A percentile compares a stretch with the other conserved stretches of the same genome.
These are phyloP conservation scores for Geotrichum ghanense DNA, from an alignment of 805 yeast species.

Conservation along the genomic window DNA sequence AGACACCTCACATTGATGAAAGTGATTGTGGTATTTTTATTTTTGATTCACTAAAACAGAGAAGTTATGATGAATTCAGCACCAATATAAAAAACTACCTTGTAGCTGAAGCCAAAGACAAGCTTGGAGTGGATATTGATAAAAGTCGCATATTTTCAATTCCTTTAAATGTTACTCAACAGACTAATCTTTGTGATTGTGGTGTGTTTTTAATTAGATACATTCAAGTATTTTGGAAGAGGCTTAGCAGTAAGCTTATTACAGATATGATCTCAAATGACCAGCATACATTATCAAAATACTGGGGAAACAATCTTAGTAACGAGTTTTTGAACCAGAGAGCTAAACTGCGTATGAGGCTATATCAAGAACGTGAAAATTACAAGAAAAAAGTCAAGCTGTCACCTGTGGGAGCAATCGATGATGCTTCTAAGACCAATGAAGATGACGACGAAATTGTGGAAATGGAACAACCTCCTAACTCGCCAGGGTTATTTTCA, in stretches of 20 bases:
- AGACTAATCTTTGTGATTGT: conserved; percentile 85
- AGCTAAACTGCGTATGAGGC: conserved; percentile 6
- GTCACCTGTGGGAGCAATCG: too few relatives aligned
- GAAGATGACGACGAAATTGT: conserved; percentile 16
- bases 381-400: too few relatives aligned
- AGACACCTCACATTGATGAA: not conserved
- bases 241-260: conserved; percentile 33
- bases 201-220: conserved; percentile 85
- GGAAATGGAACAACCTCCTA: too few relatives aligned
- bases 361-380: not conserved
- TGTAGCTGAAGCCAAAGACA: conserved; percentile 58
- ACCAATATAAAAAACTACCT: conserved; percentile 48
- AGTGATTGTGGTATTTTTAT: conserved; percentile 36
- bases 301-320: conserved; percentile 12
- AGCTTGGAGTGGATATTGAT: conserved; percentile 36
- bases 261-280: conserved; percentile 1
- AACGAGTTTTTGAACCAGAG: conserved; percentile 10
- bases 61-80: conserved; percentile 11
- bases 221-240: conserved; percentile 43
- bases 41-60: conserved; percentile 58
- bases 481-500: too few relatives aligned
- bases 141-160: conserved; percentile 36
- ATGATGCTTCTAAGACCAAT: conserved; percentile 7
- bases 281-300: not conserved
- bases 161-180: conserved; percentile 60